Base-by-base conservation (phyloP, 768 basidiomycete genomes). In the Nidula microcarpa region DNA sequence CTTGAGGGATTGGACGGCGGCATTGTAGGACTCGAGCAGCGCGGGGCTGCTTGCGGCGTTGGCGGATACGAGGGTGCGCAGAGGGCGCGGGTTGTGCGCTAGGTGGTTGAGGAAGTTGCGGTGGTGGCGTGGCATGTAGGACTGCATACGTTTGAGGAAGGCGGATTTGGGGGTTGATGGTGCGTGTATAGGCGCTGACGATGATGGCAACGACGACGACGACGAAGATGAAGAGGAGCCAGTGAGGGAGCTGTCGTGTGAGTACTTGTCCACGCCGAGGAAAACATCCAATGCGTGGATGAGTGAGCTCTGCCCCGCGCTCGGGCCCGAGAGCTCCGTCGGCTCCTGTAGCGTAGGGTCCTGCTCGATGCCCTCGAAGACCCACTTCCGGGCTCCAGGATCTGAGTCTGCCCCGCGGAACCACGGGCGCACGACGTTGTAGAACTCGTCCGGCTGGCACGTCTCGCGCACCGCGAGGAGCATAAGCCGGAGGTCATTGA, bases 91-190 rank as follows among this genome's bases (percentile, higher is more conserved):
- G 52, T 78, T 81, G 9, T 71, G 65, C 8, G 75, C 65, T 30
- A 94, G 79, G 63, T 91, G 87, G 49, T 72, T 73, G 30, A 94
- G 71, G 70, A 92, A 93, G n/a, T 79, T 71, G 30, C 89, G 85
- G 63, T 93, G 91, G 57, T 85, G 82, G 9, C 82, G 77, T 5
- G 91, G 89, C 91, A 94, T 94, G 68, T 94, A 93, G 6, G 72
- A 67, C 51, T 87, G 80, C 90, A 92, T 91, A 34, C 86, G 78
- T 47, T 79, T 72, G 52, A 92, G 77, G 63, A 91, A 85, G 6
- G 81, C 64, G 4, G 59, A 59, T 45, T 66, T 59, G 6, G 55
- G 53, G 54, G 60, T 47, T 4, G 62, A 49, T 17, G 58, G 49
- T 1, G 62, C 18, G 16, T 18, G 36, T 23, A 18, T 30, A 1